A percentile compares a stretch with the other conserved stretches of the same genome.
phyloP scores from a whole-genome alignment of 2,329 filamentous ascomycete species.

The Aspergillus versicolor region DNA sequence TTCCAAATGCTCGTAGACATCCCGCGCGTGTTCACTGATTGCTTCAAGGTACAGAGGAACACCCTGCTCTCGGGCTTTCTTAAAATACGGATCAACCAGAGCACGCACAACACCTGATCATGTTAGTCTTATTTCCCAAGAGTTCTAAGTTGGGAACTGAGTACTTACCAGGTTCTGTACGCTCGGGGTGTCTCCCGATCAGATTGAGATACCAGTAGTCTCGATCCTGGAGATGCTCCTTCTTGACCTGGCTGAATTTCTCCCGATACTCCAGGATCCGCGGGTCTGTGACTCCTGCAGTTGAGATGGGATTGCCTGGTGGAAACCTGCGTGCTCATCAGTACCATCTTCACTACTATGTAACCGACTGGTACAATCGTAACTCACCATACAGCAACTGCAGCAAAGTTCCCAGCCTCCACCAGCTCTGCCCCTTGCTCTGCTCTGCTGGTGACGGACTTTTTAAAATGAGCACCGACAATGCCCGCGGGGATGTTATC shows the following conservation, averaged over 20 bases:
- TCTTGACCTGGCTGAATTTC: not conserved
- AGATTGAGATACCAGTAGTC: slow-evolving; percentile 1
- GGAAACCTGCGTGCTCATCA: not conserved
- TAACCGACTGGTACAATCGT: not conserved
- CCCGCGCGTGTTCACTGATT: not conserved
- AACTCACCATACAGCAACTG: slow-evolving; percentile 1
- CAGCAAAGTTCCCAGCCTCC: not conserved
- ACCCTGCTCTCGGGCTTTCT: not conserved
- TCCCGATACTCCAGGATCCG: not conserved
- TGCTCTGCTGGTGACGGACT: not conserved
- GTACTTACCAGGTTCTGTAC: not conserved
- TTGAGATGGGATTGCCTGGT: not conserved
- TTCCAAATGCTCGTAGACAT: not conserved
- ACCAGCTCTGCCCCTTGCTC: not conserved
- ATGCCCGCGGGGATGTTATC: not conserved
- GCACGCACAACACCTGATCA: slow-evolving; percentile 1
- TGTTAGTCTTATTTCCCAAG: not conserved
- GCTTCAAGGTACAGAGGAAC: not conserved
- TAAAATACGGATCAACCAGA: not conserved
- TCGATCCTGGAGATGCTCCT: not conserved
- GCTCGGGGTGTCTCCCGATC: not conserved
- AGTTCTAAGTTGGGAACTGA: too few relatives aligned
- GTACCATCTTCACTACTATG: too few relatives aligned
- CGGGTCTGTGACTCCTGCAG: not conserved
- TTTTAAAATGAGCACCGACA: not conserved